Conservation (phyloP, 129 eudicot genomes). For the Smallanthus sonchifolius region DNA sequence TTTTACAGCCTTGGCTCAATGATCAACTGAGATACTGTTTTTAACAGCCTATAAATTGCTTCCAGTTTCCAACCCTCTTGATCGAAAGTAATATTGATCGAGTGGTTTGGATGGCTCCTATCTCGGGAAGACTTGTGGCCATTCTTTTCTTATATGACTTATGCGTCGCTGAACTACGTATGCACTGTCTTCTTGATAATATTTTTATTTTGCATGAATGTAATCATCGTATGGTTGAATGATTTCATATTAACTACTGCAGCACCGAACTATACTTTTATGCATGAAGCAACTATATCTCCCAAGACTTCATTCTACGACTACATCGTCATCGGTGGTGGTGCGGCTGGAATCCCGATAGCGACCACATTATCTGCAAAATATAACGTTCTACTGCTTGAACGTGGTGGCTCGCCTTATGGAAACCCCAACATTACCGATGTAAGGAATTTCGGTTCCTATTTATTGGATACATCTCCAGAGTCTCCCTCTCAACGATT, state of each 20-base stretch:
- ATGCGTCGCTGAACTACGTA: too few relatives aligned
- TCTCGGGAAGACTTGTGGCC: too few relatives aligned
- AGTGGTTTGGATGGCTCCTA: too few relatives aligned
- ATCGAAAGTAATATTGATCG: too few relatives aligned
- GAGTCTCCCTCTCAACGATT: conserved; percentile 62
- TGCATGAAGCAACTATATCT: conserved; percentile 12
- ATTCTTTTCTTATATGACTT: too few relatives aligned
- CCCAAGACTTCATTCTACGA: not conserved
- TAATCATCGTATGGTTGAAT: too few relatives aligned
- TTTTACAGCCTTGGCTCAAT: too few relatives aligned
- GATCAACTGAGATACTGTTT: too few relatives aligned
- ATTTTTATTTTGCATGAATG: not conserved
- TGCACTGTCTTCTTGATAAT: too few relatives aligned
- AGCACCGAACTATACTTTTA: conserved; percentile 12
- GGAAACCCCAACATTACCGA: conserved; percentile 55
- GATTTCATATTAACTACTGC: not conserved
- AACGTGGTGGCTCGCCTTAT: conserved; percentile 83
- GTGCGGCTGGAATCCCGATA: conserved; percentile 6
- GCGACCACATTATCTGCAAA: conserved; percentile 1
- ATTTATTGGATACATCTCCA: conserved; percentile 45
- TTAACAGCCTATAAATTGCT: too few relatives aligned
- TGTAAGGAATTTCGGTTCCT: conserved; percentile 31
- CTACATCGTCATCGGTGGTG: conserved; percentile 14
- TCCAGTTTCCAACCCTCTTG: too few relatives aligned
- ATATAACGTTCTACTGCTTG: conserved; percentile 50